These are phyloP conservation scores for Saccharomycopsis microspora DNA, from an alignment of 805 yeast genomes.

Conservation along the genomic window DNA sequence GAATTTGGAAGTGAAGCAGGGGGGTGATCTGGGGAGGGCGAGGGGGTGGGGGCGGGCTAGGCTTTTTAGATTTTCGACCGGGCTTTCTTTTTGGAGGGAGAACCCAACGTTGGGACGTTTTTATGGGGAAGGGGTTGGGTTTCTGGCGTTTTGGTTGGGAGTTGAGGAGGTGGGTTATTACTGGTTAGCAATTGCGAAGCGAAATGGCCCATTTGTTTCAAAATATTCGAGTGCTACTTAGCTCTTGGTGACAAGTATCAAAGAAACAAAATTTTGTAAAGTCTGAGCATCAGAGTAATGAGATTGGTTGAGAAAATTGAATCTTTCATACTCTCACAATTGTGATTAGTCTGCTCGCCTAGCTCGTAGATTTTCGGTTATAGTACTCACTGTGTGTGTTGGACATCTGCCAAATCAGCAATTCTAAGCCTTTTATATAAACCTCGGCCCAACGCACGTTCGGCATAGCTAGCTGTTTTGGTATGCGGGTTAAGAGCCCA, in stretches of 20 bases:
- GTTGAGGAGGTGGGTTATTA: not conserved
- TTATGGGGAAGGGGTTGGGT: conserved; percentile 13
- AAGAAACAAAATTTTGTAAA: not conserved
- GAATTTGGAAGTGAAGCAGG: too few species aligned
- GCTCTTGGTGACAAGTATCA: not conserved
- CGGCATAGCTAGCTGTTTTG: too few species aligned
- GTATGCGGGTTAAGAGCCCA: too few species aligned
- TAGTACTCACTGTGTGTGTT: too few species aligned
- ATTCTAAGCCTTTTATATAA: too few species aligned
- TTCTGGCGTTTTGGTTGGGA: not conserved
- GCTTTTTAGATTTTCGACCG: conserved; percentile 28
- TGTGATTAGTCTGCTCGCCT: too few species aligned
- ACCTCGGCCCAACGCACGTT: too few species aligned
- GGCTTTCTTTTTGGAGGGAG: conserved; percentile 39
- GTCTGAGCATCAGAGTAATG: not conserved
- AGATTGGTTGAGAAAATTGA: not conserved
- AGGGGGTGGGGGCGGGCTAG: too few species aligned
- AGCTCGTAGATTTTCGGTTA: too few species aligned
- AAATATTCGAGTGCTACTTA: not conserved
- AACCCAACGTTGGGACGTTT: conserved; percentile 37
- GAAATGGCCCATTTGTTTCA: not conserved
- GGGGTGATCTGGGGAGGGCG: too few species aligned
- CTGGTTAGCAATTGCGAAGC: not conserved
- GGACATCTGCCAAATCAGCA: too few species aligned
- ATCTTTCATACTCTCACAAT: not conserved